phyloP scores from a whole-genome alignment of 257 asterid genomes.

The Nicotiana sylvestris region DNA sequence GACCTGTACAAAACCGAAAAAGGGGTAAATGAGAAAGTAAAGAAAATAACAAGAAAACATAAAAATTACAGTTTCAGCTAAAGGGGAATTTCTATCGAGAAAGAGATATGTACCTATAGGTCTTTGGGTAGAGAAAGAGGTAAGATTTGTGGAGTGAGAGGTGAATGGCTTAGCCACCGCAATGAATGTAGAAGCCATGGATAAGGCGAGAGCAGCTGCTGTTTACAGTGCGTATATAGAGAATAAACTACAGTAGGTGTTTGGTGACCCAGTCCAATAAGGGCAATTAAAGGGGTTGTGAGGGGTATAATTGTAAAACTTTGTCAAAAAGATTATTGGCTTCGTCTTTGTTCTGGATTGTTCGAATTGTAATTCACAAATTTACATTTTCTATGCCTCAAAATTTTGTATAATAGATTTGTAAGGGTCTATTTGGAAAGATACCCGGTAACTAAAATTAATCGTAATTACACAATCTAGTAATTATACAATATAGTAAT shows the following conservation, averaged over 20 bases:
- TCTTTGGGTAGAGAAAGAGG: conserved; percentile 26
- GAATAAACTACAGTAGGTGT: not conserved
- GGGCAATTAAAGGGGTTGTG: not conserved
- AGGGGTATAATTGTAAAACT: not conserved
- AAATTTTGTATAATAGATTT: too few species aligned
- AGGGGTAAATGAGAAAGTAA: not conserved
- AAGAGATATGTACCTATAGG: conserved; percentile 28
- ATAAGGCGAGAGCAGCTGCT: conserved; percentile 29
- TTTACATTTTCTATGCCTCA: too few species aligned
- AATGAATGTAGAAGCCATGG: conserved; percentile 73
- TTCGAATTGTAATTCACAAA: not conserved
- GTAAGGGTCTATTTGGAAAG: too few species aligned
- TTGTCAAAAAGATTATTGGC: not conserved
- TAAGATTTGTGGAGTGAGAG: conserved; percentile 29
- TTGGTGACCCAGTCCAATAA: not conserved
- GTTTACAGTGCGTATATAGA: not conserved
- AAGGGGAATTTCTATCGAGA: not conserved
- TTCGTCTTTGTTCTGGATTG: not conserved
- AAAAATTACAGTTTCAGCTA: not conserved
- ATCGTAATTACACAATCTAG: too few species aligned
- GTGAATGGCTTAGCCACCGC: conserved; percentile 45
- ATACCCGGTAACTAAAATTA: too few species aligned
- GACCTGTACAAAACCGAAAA: conserved; percentile 29
- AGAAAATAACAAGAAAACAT: not conserved
- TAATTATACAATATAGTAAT: too few species aligned